A percentile compares a stretch with the other conserved stretches of the same genome.
Evolutionary conservation across 1,284 basidiomycete genomes (phyloP).

Genomic region (Porphyrellus sp.): DNA sequence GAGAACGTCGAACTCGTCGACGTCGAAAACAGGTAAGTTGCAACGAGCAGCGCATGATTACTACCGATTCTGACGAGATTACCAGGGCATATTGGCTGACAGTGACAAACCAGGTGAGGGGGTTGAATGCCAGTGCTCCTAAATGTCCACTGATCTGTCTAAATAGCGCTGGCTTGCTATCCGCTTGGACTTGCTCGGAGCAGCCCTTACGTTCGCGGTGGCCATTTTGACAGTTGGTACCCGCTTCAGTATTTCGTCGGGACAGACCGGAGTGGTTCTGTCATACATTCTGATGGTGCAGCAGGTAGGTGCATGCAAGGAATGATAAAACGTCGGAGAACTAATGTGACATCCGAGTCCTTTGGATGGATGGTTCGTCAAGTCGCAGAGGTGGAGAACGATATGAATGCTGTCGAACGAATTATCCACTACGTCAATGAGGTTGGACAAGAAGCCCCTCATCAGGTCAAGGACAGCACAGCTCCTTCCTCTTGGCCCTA

Average conservation of each 20-base stretch:
- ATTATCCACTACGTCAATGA: constrained; percentile 73
- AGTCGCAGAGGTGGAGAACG: constrained; percentile 82
- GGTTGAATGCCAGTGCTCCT: background rate
- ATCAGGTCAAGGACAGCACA: constrained; percentile 57
- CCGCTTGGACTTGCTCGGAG: constrained; percentile 82
- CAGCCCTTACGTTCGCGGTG: constrained; percentile 74
- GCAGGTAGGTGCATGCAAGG: constrained; percentile 38
- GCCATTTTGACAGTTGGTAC: constrained; percentile 76
- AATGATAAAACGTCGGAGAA: background rate
- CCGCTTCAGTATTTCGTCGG: constrained; percentile 71
- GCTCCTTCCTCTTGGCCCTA: constrained; percentile 69
- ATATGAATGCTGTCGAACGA: constrained; percentile 90
- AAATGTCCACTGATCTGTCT: constrained; percentile 1
- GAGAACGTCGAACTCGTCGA: constrained; percentile 82
- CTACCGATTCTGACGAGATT: constrained; percentile 1
- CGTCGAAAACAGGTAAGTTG: constrained; percentile 70
- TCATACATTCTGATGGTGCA: constrained; percentile 78
- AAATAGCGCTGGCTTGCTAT: constrained; percentile 83
- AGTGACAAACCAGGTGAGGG: constrained; percentile 65
- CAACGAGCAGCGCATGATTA: background rate
- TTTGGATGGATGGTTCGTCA: constrained; percentile 87
- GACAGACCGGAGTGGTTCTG: constrained; percentile 72
- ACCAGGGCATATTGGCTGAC: constrained; percentile 83
- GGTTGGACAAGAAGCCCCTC: constrained; percentile 65
- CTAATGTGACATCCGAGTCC: constrained; percentile 36